These are phyloP conservation scores for Agapanthus africanus DNA, from an alignment of 106 monocot species.

Conservation along the genomic window DNA sequence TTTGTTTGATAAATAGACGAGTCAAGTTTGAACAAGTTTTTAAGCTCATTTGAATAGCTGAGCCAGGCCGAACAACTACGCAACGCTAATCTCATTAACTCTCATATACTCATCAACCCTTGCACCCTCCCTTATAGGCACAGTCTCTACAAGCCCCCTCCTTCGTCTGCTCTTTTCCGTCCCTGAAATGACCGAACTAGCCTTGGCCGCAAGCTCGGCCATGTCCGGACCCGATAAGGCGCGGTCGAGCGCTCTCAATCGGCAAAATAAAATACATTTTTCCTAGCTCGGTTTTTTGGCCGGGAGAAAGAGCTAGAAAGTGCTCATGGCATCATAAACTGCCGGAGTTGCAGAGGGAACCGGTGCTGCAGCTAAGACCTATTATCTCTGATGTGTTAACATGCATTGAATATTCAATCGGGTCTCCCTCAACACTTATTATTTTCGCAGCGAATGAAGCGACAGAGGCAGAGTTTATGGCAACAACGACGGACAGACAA, in stretches of 20 bases:
- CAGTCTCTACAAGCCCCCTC: too few relatives aligned
- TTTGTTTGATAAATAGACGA: too few relatives aligned
- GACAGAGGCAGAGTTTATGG: too few relatives aligned
- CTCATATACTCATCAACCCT: too few relatives aligned
- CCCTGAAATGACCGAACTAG: neutral
- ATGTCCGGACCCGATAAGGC: conserved; percentile 8
- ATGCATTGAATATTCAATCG: neutral
- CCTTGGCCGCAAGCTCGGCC: conserved; percentile 11
- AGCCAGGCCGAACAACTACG: too few relatives aligned
- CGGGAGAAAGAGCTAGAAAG: neutral
- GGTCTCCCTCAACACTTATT: neutral
- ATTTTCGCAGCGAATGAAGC: neutral
- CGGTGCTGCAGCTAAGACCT: neutral
- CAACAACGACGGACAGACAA: neutral
- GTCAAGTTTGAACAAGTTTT: too few relatives aligned
- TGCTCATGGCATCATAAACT: neutral
- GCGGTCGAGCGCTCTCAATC: neutral
- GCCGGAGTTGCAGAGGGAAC: conserved; percentile 18
- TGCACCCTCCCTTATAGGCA: too few relatives aligned
- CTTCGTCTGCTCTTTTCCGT: too few relatives aligned
- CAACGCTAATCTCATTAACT: too few relatives aligned
- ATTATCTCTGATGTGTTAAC: neutral
- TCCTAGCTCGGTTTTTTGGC: neutral
- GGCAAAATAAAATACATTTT: conserved; percentile 17
- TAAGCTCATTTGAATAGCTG: too few relatives aligned